Conservation (phyloP, 2,329 filamentous ascomycete genomes). For the Fusarium sp. region DNA sequence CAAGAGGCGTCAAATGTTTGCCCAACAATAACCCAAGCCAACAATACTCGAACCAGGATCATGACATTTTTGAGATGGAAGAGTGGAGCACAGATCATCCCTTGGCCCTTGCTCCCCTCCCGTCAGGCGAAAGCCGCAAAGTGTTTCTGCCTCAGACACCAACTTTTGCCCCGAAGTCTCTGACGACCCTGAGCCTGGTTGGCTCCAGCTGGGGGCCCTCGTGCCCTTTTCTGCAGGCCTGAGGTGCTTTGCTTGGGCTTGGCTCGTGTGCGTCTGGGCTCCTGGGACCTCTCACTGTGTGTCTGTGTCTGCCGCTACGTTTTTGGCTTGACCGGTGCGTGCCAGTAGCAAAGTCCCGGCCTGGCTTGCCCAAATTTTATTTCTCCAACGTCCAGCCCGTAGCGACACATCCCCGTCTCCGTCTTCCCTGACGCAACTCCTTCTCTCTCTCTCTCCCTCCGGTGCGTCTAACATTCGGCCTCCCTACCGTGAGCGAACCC, state of each 20-base stretch:
- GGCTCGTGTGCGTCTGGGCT: constrained; percentile 25
- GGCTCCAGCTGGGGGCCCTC: background rate
- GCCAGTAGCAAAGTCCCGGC: background rate
- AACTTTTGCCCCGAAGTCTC: constrained; percentile 25
- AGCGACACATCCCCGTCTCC: constrained; percentile 29
- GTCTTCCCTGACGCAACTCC: constrained; percentile 42
- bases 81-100: constrained; percentile 24
- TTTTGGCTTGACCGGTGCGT: constrained; percentile 4
- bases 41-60: background rate
- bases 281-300: constrained; percentile 1
- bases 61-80: constrained; percentile 2
- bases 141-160: constrained; percentile 46
- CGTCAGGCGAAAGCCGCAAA: background rate
- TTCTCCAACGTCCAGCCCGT: constrained; percentile 41
- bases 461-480: constrained; percentile 36
- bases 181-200: constrained; percentile 10
- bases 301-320: background rate
- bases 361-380: constrained; percentile 42
- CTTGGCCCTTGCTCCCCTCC: background rate
- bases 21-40: background rate
- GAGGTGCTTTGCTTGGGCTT: constrained; percentile 17
- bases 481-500: constrained; percentile 4
- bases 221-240: constrained; percentile 13
- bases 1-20: background rate
- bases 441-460: constrained; percentile 26